Percentiles rank a stretch among this genome's conserved stretches.
Evolutionary conservation across 2,329 filamentous ascomycete species (phyloP).

Genomic region (Penicillium sp.): DNA sequence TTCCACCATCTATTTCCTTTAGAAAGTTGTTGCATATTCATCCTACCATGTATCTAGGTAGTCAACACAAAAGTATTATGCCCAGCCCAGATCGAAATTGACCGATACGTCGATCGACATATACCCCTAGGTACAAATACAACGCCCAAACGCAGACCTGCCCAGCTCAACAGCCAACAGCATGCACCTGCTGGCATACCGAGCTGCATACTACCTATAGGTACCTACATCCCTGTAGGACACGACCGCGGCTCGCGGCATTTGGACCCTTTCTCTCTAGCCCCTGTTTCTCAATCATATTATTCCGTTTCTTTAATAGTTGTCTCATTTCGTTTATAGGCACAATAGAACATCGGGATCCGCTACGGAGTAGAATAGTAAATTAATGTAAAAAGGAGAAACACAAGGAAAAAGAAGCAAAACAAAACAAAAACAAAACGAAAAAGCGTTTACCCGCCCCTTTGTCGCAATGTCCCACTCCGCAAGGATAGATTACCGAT

Average conservation of each 20-base stretch:
- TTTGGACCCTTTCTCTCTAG: not conserved
- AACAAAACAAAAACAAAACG: no score
- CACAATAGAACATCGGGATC: not conserved
- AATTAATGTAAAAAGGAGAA: not conserved
- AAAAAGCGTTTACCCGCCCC: not conserved
- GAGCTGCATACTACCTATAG: not conserved
- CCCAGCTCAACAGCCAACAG: not conserved
- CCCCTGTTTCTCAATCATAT: not conserved
- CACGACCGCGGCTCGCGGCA: not conserved
- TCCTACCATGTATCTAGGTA: not conserved
- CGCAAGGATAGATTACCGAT: not conserved
- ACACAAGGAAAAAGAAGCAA: not conserved
- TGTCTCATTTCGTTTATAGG: not conserved
- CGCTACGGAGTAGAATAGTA: not conserved
- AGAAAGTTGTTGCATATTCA: not conserved
- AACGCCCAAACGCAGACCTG: slow-evolving; percentile 1
- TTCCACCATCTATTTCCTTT: not conserved
- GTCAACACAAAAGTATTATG: not conserved
- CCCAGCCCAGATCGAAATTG: not conserved
- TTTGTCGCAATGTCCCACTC: not conserved
- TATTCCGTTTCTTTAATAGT: not conserved
- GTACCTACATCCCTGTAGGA: no score
- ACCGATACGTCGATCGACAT: not conserved
- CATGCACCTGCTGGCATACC: not conserved
- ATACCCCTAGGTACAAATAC: not conserved